A percentile compares a stretch with the other conserved stretches of the same genome.
phyloP scores from a whole-genome alignment of 2,329 filamentous ascomycete species.

The Leptographium galeiforme region DNA sequence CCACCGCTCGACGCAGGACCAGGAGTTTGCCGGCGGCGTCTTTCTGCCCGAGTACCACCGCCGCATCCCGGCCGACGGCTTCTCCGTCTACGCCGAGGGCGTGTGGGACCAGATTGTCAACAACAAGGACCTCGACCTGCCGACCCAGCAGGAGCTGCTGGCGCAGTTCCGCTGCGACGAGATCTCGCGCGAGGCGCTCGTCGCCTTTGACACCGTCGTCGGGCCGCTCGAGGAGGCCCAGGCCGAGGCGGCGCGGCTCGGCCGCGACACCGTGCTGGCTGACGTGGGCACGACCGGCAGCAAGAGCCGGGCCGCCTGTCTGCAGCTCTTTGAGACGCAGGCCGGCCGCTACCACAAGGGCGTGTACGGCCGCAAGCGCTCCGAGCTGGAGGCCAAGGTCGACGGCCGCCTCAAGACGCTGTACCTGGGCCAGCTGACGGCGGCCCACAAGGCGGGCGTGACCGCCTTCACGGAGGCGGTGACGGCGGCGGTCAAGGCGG shows the following conservation, averaged over 20 bases:
- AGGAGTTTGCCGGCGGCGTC: conserved; percentile 64
- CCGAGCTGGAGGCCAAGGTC: conserved; percentile 74
- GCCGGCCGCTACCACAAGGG: conserved; percentile 94
- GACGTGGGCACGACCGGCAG: conserved; percentile 65
- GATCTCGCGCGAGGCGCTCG: conserved; percentile 77
- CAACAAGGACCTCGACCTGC: conserved; percentile 95
- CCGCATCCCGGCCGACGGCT: conserved; percentile 92
- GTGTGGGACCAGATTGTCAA: conserved; percentile 98
- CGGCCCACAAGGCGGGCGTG: conserved; percentile 81
- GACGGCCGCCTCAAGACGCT: conserved; percentile 79
- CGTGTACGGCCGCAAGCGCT: conserved; percentile 74
- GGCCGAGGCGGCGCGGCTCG: conserved; percentile 57
- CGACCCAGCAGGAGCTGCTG: conserved; percentile 90
- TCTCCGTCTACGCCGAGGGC: conserved; percentile 82
- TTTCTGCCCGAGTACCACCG: conserved; percentile 92
- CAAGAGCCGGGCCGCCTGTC: conserved; percentile 53
- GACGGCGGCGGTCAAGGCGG: conserved; percentile 70
- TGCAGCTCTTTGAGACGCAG: conserved; percentile 78
- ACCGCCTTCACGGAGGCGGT: conserved; percentile 78
- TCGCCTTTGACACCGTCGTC: conserved; percentile 72
- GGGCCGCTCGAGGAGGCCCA: conserved; percentile 77
- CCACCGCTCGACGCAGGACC: conserved; percentile 58
- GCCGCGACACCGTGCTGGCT: conserved; percentile 57
- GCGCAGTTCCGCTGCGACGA: conserved; percentile 97
- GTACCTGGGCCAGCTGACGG: conserved; percentile 76